Conservation (phyloP, 2,329 filamentous ascomycete species). For the Xylariaceae sp. region DNA sequence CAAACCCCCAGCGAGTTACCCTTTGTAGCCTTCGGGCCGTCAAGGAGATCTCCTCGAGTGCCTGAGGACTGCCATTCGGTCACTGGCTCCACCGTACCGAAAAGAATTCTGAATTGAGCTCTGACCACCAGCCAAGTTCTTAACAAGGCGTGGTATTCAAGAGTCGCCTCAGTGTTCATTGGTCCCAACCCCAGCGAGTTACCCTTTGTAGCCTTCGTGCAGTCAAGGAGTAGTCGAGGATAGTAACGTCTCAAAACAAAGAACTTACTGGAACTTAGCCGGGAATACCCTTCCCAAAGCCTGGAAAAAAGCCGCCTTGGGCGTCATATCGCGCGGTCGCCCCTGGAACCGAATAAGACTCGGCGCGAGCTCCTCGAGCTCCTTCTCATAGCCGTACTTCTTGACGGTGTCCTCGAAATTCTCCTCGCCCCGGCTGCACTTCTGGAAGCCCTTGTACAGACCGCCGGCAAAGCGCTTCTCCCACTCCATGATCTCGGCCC, state of each 20-base stretch:
- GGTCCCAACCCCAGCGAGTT: no score
- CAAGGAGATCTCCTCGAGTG: no score
- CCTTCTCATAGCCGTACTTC: conserved; percentile 44
- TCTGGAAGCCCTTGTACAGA: conserved; percentile 63
- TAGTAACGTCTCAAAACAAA: background rate
- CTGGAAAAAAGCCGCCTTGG: conserved; percentile 82
- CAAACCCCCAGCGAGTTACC: no score
- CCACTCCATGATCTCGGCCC: conserved; percentile 92
- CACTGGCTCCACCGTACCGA: no score
- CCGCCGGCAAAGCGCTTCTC: conserved; percentile 79
- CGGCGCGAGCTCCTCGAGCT: conserved; percentile 55
- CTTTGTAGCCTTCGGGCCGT: no score
- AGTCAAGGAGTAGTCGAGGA: no score
- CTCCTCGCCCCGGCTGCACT: conserved; percentile 69
- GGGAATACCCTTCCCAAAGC: conserved; percentile 76
- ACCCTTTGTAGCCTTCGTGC: no score
- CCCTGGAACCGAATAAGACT: conserved; percentile 84
- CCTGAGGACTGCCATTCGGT: no score
- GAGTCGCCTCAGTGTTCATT: no score
- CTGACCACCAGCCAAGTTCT: no score
- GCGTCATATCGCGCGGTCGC: conserved; percentile 80
- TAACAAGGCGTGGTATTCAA: no score
- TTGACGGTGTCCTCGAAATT: conserved; percentile 42
- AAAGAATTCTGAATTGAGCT: no score
- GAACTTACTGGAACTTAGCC: conserved; percentile 64